A percentile compares a stretch with the other conserved stretches of the same genome.
Conservation (phyloP, 2,329 filamentous ascomycete genomes). For the Colletotrichum sp. region DNA sequence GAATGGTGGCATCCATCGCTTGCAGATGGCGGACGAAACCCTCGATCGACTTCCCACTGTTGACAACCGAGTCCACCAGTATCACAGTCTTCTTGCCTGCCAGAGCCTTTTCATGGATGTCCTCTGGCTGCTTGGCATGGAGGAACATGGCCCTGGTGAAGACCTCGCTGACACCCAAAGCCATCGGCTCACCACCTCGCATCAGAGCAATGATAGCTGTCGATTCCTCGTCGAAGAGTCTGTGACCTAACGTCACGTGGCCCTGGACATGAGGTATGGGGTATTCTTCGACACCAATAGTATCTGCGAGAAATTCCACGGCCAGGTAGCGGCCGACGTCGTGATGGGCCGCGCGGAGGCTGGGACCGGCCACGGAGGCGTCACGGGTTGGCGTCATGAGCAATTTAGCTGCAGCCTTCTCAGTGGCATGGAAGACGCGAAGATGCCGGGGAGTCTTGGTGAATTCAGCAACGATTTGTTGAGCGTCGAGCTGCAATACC, state of each 20-base stretch:
- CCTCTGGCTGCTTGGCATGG: conserved; percentile 42
- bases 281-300: conserved; percentile 55
- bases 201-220: conserved; percentile 61
- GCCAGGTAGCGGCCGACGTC: conserved; percentile 59
- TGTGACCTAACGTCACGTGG: conserved; percentile 44
- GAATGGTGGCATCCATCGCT: conserved; percentile 35
- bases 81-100: conserved; percentile 43
- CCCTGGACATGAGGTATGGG: conserved; percentile 57
- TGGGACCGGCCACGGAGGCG: conserved; percentile 48
- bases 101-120: conserved; percentile 49
- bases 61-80: conserved; percentile 66
- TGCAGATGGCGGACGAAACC: conserved; percentile 54
- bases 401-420: conserved; percentile 48
- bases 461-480: conserved; percentile 24
- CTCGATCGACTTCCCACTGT: conserved; percentile 55
- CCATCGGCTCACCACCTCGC: conserved; percentile 67
- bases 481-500: conserved; percentile 33
- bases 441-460: not conserved
- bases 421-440: conserved; percentile 46
- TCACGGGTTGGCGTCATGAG: conserved; percentile 60
- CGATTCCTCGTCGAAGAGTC: conserved; percentile 49
- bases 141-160: conserved; percentile 57
- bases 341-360: conserved; percentile 52
- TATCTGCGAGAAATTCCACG: conserved; percentile 45
- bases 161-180: conserved; percentile 57